Base-by-base conservation (phyloP, 2,329 filamentous ascomycete species). In the Botrytis cinerea region DNA sequence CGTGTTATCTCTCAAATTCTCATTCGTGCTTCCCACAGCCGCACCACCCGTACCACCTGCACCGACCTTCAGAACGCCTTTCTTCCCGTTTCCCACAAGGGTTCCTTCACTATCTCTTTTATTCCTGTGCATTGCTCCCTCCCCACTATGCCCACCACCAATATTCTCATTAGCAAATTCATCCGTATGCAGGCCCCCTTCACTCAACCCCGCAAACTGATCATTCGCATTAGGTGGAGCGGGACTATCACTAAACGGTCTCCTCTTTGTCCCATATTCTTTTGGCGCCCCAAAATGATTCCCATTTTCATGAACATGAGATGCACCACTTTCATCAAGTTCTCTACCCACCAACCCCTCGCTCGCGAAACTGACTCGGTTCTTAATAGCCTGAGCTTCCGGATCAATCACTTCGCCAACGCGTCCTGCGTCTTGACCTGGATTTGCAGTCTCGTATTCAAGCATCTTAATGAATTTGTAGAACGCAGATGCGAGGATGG, bases 401-500 rank as follows among this genome's bases (percentile, higher is more conserved):
- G 51, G 43, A 9, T 61, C 51, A 28, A n/a, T 32, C 9, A n/a
- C 16, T 46, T 72, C 70, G 1, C 46, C 70, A 10, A 72, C 48
- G 43, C 61, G 46, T 54, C 32, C 40, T 12, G 48, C 54, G 28
- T 78, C 78, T 70, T 79, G 77, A 12, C 86, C 76, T 51, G 77
- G 77, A 22, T 79, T 79, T 9, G 76, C 87, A 87, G 46, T 85
- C 75, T 85, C 80, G 79, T 88, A 89, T 73, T 88, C 83, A 43
- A 88, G 81, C 64, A 81, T 78, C 78, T 87, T 87, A 75, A 89
- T 81, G 20, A 86, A 76, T 72, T 82, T 82, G 80, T 87, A 89
- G 60, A 87, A 83, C 20, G 68, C 83, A n/a, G 82, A 84, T 0
- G 87, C 86, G 25, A 89, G 78, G 16, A 86, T 71, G 0, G 85